phyloP scores from a whole-genome alignment of 2,329 filamentous ascomycete genomes.

The Fusarium sp. region DNA sequence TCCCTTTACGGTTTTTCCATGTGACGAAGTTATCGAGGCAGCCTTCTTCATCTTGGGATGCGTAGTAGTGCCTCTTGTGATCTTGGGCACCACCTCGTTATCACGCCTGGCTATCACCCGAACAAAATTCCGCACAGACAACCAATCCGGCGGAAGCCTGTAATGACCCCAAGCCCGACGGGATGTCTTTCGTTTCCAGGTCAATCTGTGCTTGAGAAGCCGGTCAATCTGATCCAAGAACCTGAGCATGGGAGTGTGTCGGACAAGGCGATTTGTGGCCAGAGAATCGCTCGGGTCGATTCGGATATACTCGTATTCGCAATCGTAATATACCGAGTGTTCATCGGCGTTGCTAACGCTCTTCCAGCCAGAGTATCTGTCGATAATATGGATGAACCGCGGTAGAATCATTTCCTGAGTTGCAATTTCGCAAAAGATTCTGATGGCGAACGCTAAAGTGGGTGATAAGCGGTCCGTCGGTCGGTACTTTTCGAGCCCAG shows the following conservation, averaged over 20 bases:
- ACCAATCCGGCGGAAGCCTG: neutral
- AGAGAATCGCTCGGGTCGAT: neutral
- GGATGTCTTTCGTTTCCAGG: neutral
- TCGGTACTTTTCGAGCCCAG: neutral
- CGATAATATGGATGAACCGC: neutral
- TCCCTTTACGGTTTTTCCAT: fast-evolving
- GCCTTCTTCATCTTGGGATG: fast-evolving
- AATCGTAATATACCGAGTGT: neutral
- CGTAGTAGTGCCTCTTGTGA: fast-evolving
- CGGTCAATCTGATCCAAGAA: neutral
- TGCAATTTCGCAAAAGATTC: neutral
- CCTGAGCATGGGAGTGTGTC: neutral
- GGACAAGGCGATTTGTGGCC: neutral
- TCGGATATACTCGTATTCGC: neutral
- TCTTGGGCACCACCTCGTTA: neutral
- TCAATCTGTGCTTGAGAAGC: neutral
- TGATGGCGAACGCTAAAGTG: neutral
- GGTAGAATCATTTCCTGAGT: neutral
- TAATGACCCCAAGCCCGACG: neutral
- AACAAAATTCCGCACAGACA: neutral
- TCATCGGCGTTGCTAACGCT: neutral
- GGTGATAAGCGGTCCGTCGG: neutral
- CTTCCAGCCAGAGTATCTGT: neutral
- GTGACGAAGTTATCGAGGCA: too few relatives aligned
- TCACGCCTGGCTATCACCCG: neutral